Evolutionary conservation across 1,284 basidiomycete genomes (phyloP).

Genomic region (Trametes versicolor): DNA sequence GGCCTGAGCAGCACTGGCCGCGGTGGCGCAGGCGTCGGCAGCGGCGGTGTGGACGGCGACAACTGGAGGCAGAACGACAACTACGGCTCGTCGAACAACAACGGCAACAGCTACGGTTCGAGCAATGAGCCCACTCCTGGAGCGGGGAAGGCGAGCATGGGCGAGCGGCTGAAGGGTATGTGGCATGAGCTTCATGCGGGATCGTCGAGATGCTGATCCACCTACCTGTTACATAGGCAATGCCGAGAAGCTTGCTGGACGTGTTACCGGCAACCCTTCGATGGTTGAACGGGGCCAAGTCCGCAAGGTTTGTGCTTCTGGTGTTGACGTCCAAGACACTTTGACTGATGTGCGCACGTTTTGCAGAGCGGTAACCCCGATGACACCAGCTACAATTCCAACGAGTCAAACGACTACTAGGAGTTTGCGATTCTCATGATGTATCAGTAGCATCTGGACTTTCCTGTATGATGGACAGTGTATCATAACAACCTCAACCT

Average conservation of each 20-base stretch:
- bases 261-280: slow-evolving; percentile 20
- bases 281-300: slow-evolving; percentile 20
- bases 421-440: background rate
- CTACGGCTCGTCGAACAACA: slow-evolving; percentile 12
- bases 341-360: background rate
- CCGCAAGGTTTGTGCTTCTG: slow-evolving; percentile 9
- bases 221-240: slow-evolving; percentile 28
- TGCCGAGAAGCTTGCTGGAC: slow-evolving; percentile 39
- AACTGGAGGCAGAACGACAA: slow-evolving; percentile 11
- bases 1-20: slow-evolving; percentile 8
- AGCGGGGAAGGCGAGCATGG: slow-evolving; percentile 34
- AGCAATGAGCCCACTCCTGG: slow-evolving; percentile 12
- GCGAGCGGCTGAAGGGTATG: slow-evolving; percentile 38
- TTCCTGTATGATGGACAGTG: background rate
- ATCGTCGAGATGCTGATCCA: background rate
- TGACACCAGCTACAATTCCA: slow-evolving; percentile 22
- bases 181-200: background rate
- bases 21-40: no score
- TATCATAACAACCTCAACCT: background rate
- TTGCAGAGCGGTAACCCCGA: slow-evolving; percentile 20
- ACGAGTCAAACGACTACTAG: slow-evolving; percentile 1
- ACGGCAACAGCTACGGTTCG: no score
- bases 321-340: no score
- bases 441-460: slow-evolving; percentile 1
- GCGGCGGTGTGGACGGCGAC: slow-evolving; percentile 12